Evolutionary conservation across 495 filamentous ascomycete species (phyloP).

Genomic region (Thermochaetoides thermophila): DNA sequence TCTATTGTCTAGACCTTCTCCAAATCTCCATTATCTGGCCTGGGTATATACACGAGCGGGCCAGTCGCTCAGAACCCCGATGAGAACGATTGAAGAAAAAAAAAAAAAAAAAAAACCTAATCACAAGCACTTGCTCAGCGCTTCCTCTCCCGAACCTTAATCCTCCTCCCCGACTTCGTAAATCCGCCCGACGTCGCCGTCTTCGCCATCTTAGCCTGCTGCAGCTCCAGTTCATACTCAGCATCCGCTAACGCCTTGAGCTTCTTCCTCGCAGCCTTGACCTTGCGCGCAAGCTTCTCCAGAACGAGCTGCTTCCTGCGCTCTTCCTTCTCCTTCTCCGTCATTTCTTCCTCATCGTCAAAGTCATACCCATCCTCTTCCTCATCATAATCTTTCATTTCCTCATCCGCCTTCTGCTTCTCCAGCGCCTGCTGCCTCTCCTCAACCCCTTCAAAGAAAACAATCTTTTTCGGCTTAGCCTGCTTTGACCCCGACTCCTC

Average conservation of each 20-base stretch:
- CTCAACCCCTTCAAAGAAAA: conserved; percentile 26
- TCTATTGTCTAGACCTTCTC: too few relatives aligned
- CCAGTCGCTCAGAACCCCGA: too few relatives aligned
- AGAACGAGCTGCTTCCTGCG: conserved; percentile 33
- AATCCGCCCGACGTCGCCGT: conserved; percentile 52
- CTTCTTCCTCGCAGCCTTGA: conserved; percentile 52
- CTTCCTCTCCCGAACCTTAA: conserved; percentile 73
- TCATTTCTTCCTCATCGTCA: conserved; percentile 29
- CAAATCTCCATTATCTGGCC: too few relatives aligned
- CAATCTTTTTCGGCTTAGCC: conserved; percentile 23
- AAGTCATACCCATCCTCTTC: conserved; percentile 4
- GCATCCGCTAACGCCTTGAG: conserved; percentile 55
- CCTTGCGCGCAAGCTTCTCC: conserved; percentile 27
- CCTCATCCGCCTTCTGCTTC: conserved; percentile 9
- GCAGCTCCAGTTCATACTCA: conserved; percentile 62
- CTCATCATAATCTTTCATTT: conserved; percentile 33
- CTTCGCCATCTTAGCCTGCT: conserved; percentile 51
- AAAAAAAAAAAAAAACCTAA: conserved; percentile 1
- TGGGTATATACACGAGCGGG: too few relatives aligned
- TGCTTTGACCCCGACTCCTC: conserved; percentile 5
- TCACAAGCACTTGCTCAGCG: conserved; percentile 32
- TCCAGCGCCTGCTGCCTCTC: conserved; percentile 16
- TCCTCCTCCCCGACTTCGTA: conserved; percentile 69
- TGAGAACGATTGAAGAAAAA: conserved; percentile 7
- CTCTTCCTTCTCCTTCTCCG: conserved; percentile 32